These are phyloP conservation scores for Alternaria atra DNA, from an alignment of 2,329 filamentous ascomycete species.

Conservation along the genomic window DNA sequence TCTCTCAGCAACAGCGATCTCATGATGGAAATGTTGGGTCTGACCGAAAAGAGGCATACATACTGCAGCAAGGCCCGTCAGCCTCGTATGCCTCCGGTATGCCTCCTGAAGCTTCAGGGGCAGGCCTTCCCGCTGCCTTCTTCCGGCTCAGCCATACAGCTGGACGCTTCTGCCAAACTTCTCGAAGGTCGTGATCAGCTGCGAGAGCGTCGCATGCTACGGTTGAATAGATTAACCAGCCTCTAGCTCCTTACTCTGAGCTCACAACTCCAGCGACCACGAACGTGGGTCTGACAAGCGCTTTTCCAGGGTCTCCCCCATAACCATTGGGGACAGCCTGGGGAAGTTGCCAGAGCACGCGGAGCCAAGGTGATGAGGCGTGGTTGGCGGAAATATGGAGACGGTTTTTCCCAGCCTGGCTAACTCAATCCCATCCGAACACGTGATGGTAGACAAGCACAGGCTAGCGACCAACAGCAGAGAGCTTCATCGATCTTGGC, in stretches of 20 bases:
- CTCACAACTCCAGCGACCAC: constrained; percentile 18
- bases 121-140: constrained; percentile 11
- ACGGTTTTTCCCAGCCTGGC: constrained; percentile 5
- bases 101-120: constrained; percentile 7
- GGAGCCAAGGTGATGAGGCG: constrained; percentile 13
- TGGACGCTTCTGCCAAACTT: constrained; percentile 16
- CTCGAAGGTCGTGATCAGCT: constrained; percentile 20
- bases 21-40: constrained; percentile 5
- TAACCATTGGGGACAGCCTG: constrained; percentile 3
- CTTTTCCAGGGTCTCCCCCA: constrained; percentile 6
- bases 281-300: constrained; percentile 11
- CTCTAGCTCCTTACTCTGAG: constrained; percentile 25
- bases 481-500: background rate
- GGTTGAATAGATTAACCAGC: constrained; percentile 30
- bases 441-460: constrained; percentile 8
- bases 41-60: constrained; percentile 3
- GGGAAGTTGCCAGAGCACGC: background rate
- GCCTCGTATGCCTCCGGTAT: constrained; percentile 10
- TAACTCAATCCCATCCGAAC: background rate
- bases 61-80: constrained; percentile 10
- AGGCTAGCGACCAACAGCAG: constrained; percentile 9
- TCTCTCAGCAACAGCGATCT: constrained; percentile 2
- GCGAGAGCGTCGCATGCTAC: constrained; percentile 15
- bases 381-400: constrained; percentile 16
- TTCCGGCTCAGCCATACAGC: constrained; percentile 1